Conservation (phyloP, 2,329 filamentous ascomycete species). For the Apiospora sp. region DNA sequence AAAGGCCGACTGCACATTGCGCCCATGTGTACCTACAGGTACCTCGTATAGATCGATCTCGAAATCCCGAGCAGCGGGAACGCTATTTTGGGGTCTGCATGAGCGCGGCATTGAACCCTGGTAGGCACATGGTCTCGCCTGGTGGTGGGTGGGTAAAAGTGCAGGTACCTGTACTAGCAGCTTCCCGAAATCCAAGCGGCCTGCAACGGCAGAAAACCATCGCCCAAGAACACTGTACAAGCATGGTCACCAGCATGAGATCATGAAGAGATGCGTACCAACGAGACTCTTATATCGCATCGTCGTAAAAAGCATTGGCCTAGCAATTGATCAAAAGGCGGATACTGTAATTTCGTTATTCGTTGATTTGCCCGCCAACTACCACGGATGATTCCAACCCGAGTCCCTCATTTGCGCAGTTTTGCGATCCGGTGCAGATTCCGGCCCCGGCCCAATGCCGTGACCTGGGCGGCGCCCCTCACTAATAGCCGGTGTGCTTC, state of each 20-base stretch:
- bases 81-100: slow-evolving; percentile 10
- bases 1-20: not conserved
- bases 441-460: not conserved
- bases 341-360: not conserved
- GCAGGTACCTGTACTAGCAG: not conserved
- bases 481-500: not conserved
- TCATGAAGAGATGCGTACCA: not conserved
- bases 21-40: no score
- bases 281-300: not conserved
- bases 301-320: not conserved
- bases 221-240: not conserved
- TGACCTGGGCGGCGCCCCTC: not conserved
- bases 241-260: not conserved
- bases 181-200: not conserved
- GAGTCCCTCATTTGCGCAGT: slow-evolving; percentile 21
- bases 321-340: no score
- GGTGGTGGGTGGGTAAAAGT: not conserved
- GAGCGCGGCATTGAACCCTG: not conserved
- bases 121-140: not conserved
- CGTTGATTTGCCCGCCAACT: not conserved
- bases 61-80: slow-evolving; percentile 7
- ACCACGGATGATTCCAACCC: slow-evolving; percentile 26
- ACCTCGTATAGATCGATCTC: not conserved
- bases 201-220: slow-evolving; percentile 2
- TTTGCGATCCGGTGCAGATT: slow-evolving; percentile 10